Base-by-base conservation (phyloP, 306 rosid genomes). In the Dryas octopetala region DNA sequence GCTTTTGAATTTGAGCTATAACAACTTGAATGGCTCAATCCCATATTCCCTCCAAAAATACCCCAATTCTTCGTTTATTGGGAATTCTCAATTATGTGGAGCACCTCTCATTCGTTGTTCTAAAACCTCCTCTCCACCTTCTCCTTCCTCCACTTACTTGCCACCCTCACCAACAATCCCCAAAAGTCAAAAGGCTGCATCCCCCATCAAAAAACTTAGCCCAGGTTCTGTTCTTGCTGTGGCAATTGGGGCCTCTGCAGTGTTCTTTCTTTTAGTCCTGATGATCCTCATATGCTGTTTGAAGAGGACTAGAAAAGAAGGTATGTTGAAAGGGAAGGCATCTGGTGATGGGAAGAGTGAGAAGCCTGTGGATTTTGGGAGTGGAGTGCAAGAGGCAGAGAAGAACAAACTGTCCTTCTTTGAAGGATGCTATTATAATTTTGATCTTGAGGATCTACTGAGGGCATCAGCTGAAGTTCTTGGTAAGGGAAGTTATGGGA, bases 391-490 rank as follows among this genome's bases (percentile, higher is more conserved):
- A 66, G 91, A 79, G 13, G 90, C 97, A 38, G 96, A 88, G 78
- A 91, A 88, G 86, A 91, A 91, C 88, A 91, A 88, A 73, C 66
- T 91, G 47, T 88, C 82, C 79, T 91, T 91, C 89, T 89, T 91
- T 76, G 91, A 86, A 55, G 97, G 96, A 1, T 85, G 89, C 55
- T 63, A 86, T 70, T 38, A 50, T 66, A 83, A 81, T 78, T 91
- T 91, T 74, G 96, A 91, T 74, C 91, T 91, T 19, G 97, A 91
- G 84, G 97, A 91, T 79, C 77, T 91, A 65, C 74, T 91, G 68
- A 88, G 92, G 84, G 96, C 97, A 6, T 91, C 97, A 1, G 96
- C 97, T 49, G 97, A 91, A 81, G 94, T 91, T 86, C 93, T 91
- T 32, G 97, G 97, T 23, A 91, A 91, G 77, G 97, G 97, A 53